Percentiles rank a stretch among this genome's conserved stretches.
These are phyloP conservation scores for Bauhinia variegata DNA, from an alignment of 306 rosid genomes.

Conservation along the genomic window DNA sequence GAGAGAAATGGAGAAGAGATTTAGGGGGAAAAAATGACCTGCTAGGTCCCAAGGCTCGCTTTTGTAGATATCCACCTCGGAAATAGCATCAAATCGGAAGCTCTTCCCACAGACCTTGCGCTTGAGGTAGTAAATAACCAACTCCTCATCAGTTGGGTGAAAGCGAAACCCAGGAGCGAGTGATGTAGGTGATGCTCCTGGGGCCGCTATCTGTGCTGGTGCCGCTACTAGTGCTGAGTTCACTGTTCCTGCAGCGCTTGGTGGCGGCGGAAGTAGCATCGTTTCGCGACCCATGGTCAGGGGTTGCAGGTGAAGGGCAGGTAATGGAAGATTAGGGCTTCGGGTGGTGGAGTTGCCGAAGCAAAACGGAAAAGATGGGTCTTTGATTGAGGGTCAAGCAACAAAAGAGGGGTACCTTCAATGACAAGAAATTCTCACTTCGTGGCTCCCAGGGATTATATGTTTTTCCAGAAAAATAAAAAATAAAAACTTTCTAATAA, in stretches of 20 bases:
- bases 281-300: constrained; percentile 68
- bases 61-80: constrained; percentile 90
- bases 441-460: constrained; percentile 31
- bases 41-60: constrained; percentile 99
- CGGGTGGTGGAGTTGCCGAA: constrained; percentile 41
- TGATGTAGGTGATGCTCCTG: constrained; percentile 66
- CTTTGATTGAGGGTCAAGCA: constrained; percentile 96
- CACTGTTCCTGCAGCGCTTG: constrained; percentile 15
- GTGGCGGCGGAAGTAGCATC: constrained; percentile 34
- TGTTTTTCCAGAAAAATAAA: not conserved
- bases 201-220: constrained; percentile 18
- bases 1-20: not conserved
- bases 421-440: constrained; percentile 84
- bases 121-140: constrained; percentile 91
- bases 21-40: constrained; percentile 45
- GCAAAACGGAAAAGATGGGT: constrained; percentile 57
- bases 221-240: constrained; percentile 3
- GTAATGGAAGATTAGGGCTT: constrained; percentile 63
- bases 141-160: constrained; percentile 97
- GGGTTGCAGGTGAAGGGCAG: not conserved
- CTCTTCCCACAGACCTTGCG: constrained; percentile 79
- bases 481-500: too few relatives aligned
- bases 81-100: constrained; percentile 88
- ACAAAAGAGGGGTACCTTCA: constrained; percentile 89
- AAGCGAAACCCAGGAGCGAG: constrained; percentile 97